Evolutionary conservation across 805 yeast species (phyloP).

Genomic region (Myxozyma monticola): DNA sequence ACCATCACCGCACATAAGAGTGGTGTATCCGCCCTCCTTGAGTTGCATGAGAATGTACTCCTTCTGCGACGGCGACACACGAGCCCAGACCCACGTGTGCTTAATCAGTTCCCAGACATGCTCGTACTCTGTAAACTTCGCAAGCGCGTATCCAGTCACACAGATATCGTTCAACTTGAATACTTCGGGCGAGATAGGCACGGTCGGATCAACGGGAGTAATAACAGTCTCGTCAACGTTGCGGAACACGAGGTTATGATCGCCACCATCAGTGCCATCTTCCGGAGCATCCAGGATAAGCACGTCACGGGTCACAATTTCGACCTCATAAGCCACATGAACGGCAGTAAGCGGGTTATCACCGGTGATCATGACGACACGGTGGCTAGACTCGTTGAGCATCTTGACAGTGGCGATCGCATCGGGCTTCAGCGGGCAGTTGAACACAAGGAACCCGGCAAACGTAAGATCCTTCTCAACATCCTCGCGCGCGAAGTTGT

Average conservation of each 20-base stretch:
- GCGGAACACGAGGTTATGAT: slow-evolving; percentile 71
- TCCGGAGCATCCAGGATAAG: slow-evolving; percentile 85
- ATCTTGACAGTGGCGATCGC: slow-evolving; percentile 86
- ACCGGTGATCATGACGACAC: slow-evolving; percentile 97
- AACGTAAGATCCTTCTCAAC: slow-evolving; percentile 74
- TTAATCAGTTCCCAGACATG: slow-evolving; percentile 74
- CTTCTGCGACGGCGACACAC: slow-evolving; percentile 95
- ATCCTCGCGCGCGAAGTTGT: slow-evolving; percentile 66
- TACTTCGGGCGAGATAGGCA: slow-evolving; percentile 54
- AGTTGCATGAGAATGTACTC: slow-evolving; percentile 82
- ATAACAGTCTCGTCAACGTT: slow-evolving; percentile 73
- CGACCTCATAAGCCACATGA: slow-evolving; percentile 93
- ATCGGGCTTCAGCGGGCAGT: slow-evolving; percentile 92
- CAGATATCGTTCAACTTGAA: slow-evolving; percentile 79
- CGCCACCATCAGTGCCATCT: slow-evolving; percentile 54
- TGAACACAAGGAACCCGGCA: slow-evolving; percentile 94
- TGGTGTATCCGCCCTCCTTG: slow-evolving; percentile 85
- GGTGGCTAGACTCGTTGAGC: slow-evolving; percentile 93
- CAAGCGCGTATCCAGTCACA: slow-evolving; percentile 87
- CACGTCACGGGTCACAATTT: slow-evolving; percentile 77
- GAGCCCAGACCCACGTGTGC: slow-evolving; percentile 95
- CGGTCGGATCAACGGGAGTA: slow-evolving; percentile 64
- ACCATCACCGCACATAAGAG: slow-evolving; percentile 99
- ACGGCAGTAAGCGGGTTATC: slow-evolving; percentile 98
- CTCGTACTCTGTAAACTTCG: slow-evolving; percentile 60